Evolutionary conservation across 257 asterid species (phyloP), one percentile per base, ranked within the genome.

Genomic region (Nicotiana noctiflora): DNA sequence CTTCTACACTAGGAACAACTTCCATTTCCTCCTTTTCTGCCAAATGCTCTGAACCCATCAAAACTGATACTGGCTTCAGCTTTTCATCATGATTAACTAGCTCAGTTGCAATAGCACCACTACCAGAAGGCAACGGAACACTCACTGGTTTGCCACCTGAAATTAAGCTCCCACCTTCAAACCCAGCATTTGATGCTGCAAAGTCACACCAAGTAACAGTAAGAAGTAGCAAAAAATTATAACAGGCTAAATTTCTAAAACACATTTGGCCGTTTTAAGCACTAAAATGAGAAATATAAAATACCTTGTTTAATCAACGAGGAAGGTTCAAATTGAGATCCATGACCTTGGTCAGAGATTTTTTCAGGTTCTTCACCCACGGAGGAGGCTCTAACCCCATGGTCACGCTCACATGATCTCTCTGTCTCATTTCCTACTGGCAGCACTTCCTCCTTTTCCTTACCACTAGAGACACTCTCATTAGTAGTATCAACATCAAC

Each of bases 131-230:
- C 9, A 81, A 31, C 6, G 64, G 74, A 55, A 25, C 52, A 76
- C 29, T 53, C 78, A 65, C 60, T 56, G 79, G 44, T 27, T 29
- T 82, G 7, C 82, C 60, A 29, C 85, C 83, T 78, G 88, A 82
- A 70, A 79, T 51, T 77, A 80, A 23, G 72, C 74, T 85, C 72
- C 83, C 55, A 64, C 53, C 90, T 81, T 86, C 89, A 81, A 79
- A 88, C 81, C 62, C 89, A 66, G 83, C 61, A 81, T 86, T 83
- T 85, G 88, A 82, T 68, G 76, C 98, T 93, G 91, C 83, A 86
- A 83, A 76, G 81, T 46, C 85, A 80, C 72, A 46, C n/a, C 64
- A 80, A 51, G 55, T 53, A 78, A 57, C 80, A 59, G 44, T 60
- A 46, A 27, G 66, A 53, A 55, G 77, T 63, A 11, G 79, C 66